phyloP scores from a whole-genome alignment of 768 basidiomycete species.

The Lactarius psammicola region DNA sequence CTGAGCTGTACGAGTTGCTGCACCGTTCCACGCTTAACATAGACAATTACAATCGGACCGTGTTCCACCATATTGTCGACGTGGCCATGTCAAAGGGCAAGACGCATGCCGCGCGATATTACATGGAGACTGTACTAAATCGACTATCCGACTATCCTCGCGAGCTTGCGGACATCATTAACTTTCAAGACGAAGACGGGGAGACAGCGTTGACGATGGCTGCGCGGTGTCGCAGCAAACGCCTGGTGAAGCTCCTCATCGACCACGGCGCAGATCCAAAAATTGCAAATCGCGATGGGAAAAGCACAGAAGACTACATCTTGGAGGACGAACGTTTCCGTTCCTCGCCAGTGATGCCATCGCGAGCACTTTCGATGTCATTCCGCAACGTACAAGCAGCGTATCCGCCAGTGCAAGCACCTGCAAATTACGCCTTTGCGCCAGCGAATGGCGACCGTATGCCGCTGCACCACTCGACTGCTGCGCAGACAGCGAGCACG shows the following conservation, averaged over 20 bases:
- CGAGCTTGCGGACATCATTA: slow-evolving; percentile 96
- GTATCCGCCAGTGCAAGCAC: slow-evolving; percentile 47
- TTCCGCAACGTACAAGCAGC: slow-evolving; percentile 69
- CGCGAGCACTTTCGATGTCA: slow-evolving; percentile 64
- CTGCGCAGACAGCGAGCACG: slow-evolving; percentile 83
- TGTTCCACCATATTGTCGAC: slow-evolving; percentile 98
- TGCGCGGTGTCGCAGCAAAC: slow-evolving; percentile 91
- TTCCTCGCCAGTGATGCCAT: slow-evolving; percentile 79
- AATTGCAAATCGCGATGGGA: slow-evolving; percentile 89
- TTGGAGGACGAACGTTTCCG: slow-evolving; percentile 97
- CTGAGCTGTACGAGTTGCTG: slow-evolving; percentile 92
- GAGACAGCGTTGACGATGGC: slow-evolving; percentile 98
- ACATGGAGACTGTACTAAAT: slow-evolving; percentile 93
- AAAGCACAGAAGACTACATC: slow-evolving; percentile 98
- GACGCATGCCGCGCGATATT: slow-evolving; percentile 96
- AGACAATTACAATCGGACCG: slow-evolving; percentile 94
- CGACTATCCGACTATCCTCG: slow-evolving; percentile 91
- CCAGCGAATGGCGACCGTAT: slow-evolving; percentile 60
- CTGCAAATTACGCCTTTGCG: slow-evolving; percentile 44
- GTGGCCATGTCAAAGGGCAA: slow-evolving; percentile 97
- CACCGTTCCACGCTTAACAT: slow-evolving; percentile 99
- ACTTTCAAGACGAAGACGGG: slow-evolving; percentile 98
- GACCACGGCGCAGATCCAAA: slow-evolving; percentile 97
- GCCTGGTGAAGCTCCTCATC: slow-evolving; percentile 90
- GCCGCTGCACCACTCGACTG: slow-evolving; percentile 79